These are phyloP conservation scores for Chalaropsis thielavioides DNA, from an alignment of 2,329 filamentous ascomycete species.

Conservation along the genomic window DNA sequence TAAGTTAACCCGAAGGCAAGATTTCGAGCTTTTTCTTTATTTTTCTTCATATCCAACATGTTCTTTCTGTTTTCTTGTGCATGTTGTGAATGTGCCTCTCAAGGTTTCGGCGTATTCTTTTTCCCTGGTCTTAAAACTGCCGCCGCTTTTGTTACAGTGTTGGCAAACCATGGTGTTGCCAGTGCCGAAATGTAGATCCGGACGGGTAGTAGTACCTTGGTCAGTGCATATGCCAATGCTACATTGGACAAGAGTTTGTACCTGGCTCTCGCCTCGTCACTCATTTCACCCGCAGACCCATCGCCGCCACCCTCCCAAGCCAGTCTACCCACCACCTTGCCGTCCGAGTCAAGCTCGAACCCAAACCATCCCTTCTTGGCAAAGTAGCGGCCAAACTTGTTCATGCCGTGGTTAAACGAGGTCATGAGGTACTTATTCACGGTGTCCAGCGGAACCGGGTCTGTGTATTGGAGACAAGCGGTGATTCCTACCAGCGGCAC, in stretches of 20 bases:
- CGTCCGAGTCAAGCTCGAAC: slow-evolving; percentile 28
- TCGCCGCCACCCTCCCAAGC: slow-evolving; percentile 25
- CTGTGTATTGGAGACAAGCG: slow-evolving; percentile 63
- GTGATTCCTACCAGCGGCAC: slow-evolving; percentile 64
- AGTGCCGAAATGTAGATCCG: slow-evolving; percentile 67
- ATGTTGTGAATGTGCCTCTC: neutral
- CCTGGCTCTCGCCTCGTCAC: slow-evolving; percentile 21
- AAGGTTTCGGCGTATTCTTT: neutral
- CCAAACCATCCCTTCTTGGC: slow-evolving; percentile 69
- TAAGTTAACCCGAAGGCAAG: slow-evolving; percentile 10
- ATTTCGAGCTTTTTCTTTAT: neutral
- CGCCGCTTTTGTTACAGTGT: slow-evolving; percentile 21
- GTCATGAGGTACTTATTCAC: slow-evolving; percentile 35
- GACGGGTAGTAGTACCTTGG: slow-evolving; percentile 68
- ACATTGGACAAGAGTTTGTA: slow-evolving; percentile 52
- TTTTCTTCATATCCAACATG: neutral
- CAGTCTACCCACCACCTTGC: slow-evolving; percentile 23
- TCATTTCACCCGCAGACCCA: slow-evolving; percentile 23
- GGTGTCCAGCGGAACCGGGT: slow-evolving; percentile 51
- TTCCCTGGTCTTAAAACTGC: neutral
- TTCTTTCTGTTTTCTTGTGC: neutral
- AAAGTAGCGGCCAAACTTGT: slow-evolving; percentile 64
- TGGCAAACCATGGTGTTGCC: slow-evolving; percentile 86
- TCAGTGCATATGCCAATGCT: slow-evolving; percentile 80
- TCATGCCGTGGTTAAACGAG: slow-evolving; percentile 47